Evolutionary conservation across 805 yeast species (phyloP), one percentile per base, ranked within the genome.

Genomic region (Kurtzmaniella fragi): DNA sequence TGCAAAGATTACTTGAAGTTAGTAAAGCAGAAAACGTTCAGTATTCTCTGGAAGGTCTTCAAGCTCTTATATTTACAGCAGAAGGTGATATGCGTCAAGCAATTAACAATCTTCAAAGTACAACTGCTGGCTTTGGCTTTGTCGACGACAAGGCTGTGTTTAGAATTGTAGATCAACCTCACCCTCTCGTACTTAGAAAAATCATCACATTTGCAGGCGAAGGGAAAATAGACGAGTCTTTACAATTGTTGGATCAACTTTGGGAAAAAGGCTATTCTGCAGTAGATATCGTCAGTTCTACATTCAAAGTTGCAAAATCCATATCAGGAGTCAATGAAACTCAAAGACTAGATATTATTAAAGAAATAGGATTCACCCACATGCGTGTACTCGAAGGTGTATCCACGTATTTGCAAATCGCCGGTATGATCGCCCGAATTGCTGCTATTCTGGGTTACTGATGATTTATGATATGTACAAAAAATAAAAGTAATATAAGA

Each of bases 81-180:
- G 99, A 93, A 56, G 99, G 99, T 43, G 99, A 93, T 57, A 91
- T 93, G 99, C 80, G 99, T 60, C 99, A 93, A 61, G 99, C 98
- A 0, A 77, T 93, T 35, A 93, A 93, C 56, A 93, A 93, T 61
- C 59, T 93, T 42, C 99, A 93, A 57, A 82, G 95, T 53, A 89
- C 97, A 0, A 91, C 82, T 26, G 88, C 96, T 1, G 99, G 99
- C 2, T 90, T 90, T 63, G 90, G 84, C 3, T 73, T 85, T 40
- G 96, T 93, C n/a, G 85, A 80, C 53, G 88, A 88, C 34, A 88
- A 85, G 31, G 91, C 90, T 52, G 99, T 93, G 13, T 93, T 89
- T 72, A 87, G 84, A 57, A 86, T 93, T 42, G 98, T 93, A 2
- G 99, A 93, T 58, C 84, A 89, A 39, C 99, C 99, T 2, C 98